These are phyloP conservation scores for Kwoniella mangroviensis DNA, from an alignment of 768 basidiomycete genomes.

Conservation along the genomic window DNA sequence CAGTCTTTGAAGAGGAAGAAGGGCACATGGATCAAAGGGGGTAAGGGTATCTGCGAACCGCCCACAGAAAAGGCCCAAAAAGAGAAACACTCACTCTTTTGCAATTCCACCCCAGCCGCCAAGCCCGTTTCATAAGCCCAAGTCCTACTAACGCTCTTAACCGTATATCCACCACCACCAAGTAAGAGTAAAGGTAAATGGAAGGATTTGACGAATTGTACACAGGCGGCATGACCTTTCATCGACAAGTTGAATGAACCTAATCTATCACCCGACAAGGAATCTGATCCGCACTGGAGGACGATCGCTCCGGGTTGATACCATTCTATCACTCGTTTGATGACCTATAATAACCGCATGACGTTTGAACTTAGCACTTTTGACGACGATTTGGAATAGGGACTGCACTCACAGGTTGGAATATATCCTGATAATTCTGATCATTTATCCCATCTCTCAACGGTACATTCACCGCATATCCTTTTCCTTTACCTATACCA, in stretches of 20 bases:
- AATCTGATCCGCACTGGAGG: conserved; percentile 96
- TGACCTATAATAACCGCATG: conserved; percentile 66
- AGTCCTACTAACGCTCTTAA: conserved; percentile 92
- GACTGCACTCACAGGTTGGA: conserved; percentile 76
- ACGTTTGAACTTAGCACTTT: not conserved
- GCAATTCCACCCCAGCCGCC: conserved; percentile 94
- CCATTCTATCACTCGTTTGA: conserved; percentile 88
- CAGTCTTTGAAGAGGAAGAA: too few relatives aligned
- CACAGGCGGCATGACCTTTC: conserved; percentile 96
- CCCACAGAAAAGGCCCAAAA: too few relatives aligned
- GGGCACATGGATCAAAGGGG: not conserved
- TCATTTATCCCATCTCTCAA: conserved; percentile 93
- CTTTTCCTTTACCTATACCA: conserved; percentile 90
- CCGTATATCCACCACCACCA: conserved; percentile 97
- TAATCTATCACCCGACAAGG: conserved; percentile 91
- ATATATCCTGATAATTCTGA: conserved; percentile 90
- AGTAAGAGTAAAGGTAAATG: conserved; percentile 90
- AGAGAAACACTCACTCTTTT: conserved; percentile 65
- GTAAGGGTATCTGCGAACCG: not conserved
- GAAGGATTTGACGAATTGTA: conserved; percentile 95
- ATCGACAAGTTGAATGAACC: conserved; percentile 96
- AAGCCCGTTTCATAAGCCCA: conserved; percentile 99
- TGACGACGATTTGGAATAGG: not conserved
- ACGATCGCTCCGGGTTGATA: conserved; percentile 95
- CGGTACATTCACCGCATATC: conserved; percentile 90